Evolutionary conservation across 176 grass and related monocot species (phyloP).

Genomic region (Tuctoria greenei): DNA sequence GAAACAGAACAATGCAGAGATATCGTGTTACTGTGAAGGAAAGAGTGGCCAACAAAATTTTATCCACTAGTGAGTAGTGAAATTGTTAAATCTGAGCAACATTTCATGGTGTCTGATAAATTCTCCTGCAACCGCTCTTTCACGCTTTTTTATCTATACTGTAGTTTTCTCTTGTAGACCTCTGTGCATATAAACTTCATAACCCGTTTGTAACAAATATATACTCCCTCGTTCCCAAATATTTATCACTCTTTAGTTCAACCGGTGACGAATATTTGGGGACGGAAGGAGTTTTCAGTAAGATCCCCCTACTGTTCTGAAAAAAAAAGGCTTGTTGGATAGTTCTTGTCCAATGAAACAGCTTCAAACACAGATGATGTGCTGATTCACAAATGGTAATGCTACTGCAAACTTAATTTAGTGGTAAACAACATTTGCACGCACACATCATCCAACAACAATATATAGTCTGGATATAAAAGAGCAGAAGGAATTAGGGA

Average conservation of each 20-base stretch:
- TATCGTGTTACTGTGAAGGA: neutral
- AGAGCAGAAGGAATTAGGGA: neutral
- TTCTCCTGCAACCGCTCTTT: neutral
- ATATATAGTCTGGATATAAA: slow-evolving; percentile 7
- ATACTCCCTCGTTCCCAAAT: too few species aligned
- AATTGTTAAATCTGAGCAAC: neutral
- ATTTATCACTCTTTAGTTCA: too few species aligned
- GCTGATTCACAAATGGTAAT: neutral
- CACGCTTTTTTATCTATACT: neutral
- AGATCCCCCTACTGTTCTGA: neutral
- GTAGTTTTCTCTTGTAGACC: neutral
- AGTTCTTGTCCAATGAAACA: neutral
- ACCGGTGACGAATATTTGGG: too few species aligned
- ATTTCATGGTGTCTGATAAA: neutral
- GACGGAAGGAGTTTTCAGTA: too few species aligned
- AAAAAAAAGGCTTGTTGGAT: neutral
- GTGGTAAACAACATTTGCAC: neutral
- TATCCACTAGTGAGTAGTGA: neutral
- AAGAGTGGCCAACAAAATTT: neutral
- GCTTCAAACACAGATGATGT: neutral
- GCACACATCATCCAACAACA: neutral
- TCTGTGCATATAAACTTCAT: neutral
- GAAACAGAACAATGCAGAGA: neutral
- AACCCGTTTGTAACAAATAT: too few species aligned
- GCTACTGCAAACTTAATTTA: neutral